These are phyloP conservation scores for Globisporangium paroecandrum DNA, from an alignment of 352 stramenopile genomes.

Conservation along the genomic window DNA sequence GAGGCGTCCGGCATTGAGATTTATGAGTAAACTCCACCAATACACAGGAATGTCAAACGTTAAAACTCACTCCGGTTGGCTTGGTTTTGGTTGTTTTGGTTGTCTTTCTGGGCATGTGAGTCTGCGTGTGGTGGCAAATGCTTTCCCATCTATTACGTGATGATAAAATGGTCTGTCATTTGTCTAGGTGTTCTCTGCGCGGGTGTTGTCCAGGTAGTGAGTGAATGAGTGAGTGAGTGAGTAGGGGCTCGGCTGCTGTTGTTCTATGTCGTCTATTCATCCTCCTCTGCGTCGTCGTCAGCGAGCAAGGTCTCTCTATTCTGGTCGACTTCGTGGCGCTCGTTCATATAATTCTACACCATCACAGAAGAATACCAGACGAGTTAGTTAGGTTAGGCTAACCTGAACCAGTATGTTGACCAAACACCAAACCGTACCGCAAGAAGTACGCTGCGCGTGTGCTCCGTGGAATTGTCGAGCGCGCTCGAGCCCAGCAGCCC, in stretches of 20 bases:
- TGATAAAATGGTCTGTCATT: neutral
- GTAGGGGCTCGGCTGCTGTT: neutral
- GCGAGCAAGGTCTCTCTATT: slow-evolving; percentile 34
- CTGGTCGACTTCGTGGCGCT: slow-evolving; percentile 66
- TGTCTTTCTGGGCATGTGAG: neutral
- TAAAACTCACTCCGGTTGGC: neutral
- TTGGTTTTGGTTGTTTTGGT: neutral
- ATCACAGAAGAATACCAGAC: slow-evolving; percentile 5
- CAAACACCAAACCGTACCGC: slow-evolving; percentile 34
- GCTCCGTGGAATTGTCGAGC: slow-evolving; percentile 52
- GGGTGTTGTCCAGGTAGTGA: neutral
- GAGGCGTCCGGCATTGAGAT: slow-evolving; percentile 81
- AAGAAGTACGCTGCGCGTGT: slow-evolving; percentile 63
- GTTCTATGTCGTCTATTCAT: slow-evolving; percentile 18
- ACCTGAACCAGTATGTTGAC: too few species aligned
- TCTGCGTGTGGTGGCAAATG: neutral
- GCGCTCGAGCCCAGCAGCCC: slow-evolving; percentile 53
- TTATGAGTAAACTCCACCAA: slow-evolving; percentile 38
- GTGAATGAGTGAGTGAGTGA: too few species aligned
- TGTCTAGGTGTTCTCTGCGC: neutral
- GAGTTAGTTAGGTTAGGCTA: neutral
- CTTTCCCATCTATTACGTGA: slow-evolving; percentile 5
- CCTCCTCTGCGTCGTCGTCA: slow-evolving; percentile 41
- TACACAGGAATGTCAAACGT: slow-evolving; percentile 9
- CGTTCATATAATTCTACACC: slow-evolving; percentile 68